Base-by-base conservation (phyloP, 208 protist species). In the Trypanosoma platydactyli region DNA sequence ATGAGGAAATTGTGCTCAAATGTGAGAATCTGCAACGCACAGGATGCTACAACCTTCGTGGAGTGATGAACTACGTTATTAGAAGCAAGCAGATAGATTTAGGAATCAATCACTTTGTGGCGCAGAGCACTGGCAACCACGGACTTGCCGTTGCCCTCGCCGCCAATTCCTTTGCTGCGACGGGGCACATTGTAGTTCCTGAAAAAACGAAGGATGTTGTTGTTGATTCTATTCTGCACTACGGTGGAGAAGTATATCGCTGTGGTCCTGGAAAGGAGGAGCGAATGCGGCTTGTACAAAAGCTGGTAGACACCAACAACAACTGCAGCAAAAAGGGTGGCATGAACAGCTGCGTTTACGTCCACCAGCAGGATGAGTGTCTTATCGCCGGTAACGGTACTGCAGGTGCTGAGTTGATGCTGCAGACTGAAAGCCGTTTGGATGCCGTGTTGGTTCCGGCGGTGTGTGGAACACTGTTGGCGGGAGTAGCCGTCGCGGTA, bases 371-470 rank as follows among this genome's bases (percentile, higher is more conserved):
- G 64, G 94, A 98, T 64, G 80, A 81, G 7, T 56, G 75, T 27
- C 80, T 98, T 42, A 97, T 98, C 62, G 86, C 89, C 25, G 97
- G 97, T 27, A 79, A 94, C 63, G 92, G 88, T 33, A 97, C 92
- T 54, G 66, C 90, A 9, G 91, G 90, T 3, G 76, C 96, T 40
- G 92, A 97, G 77, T 77, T 98, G 25, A 84, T 97, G 72, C 69
- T 88, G 49, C 90, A 97, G 77, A 86, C 83, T 24, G 79, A 92
- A 52, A 80, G 80, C 74, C 63, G 64, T 13, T 57, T 89, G 16
- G 96, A 98, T 68, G 87, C 81, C 48, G 68, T 98, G 20, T 73
- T 98, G 5, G 80, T 89, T 18, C 94, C 96, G 12, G 84, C 97
- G 9, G 89, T 88, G 25, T 94, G 94, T 24, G 94, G 86, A 16